phyloP scores from a whole-genome alignment of 352 stramenopile species.

The Phytophthora pisi region DNA sequence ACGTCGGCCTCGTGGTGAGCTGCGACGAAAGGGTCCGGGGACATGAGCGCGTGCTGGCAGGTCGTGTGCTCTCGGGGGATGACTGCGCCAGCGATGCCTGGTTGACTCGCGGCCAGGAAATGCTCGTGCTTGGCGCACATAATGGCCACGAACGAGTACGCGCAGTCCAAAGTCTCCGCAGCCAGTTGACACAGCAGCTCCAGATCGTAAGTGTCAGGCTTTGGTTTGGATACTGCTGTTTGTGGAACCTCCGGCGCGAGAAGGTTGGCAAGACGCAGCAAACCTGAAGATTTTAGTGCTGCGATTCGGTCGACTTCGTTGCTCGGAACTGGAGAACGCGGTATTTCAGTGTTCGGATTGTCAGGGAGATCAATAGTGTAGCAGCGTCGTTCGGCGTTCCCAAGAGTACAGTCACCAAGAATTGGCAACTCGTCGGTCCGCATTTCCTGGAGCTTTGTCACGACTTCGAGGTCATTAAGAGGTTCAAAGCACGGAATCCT shows the following conservation, averaged over 20 bases:
- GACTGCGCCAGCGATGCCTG: constrained; percentile 25
- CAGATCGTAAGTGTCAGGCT: constrained; percentile 43
- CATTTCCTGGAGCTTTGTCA: background rate
- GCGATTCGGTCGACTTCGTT: constrained; percentile 34
- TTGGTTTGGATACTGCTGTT: background rate
- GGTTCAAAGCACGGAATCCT: background rate
- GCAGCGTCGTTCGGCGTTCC: background rate
- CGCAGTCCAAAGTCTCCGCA: constrained; percentile 51
- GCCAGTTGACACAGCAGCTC: constrained; percentile 57
- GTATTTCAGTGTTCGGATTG: background rate
- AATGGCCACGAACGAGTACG: constrained; percentile 57
- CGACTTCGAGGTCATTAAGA: background rate
- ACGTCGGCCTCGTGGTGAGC: constrained; percentile 63
- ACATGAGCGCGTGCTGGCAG: constrained; percentile 66
- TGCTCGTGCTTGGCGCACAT: constrained; percentile 47
- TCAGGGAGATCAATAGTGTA: background rate
- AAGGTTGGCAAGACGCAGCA: constrained; percentile 20
- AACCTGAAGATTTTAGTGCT: constrained; percentile 5
- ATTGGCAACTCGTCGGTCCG: background rate
- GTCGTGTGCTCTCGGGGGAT: constrained; percentile 55
- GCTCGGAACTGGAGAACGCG: constrained; percentile 28
- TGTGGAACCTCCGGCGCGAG: background rate
- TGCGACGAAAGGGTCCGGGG: constrained; percentile 46
- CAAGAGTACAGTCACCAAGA: background rate
- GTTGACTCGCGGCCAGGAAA: constrained; percentile 42